phyloP scores from a whole-genome alignment of 345 rosid genomes.

The Murraya koenigii region DNA sequence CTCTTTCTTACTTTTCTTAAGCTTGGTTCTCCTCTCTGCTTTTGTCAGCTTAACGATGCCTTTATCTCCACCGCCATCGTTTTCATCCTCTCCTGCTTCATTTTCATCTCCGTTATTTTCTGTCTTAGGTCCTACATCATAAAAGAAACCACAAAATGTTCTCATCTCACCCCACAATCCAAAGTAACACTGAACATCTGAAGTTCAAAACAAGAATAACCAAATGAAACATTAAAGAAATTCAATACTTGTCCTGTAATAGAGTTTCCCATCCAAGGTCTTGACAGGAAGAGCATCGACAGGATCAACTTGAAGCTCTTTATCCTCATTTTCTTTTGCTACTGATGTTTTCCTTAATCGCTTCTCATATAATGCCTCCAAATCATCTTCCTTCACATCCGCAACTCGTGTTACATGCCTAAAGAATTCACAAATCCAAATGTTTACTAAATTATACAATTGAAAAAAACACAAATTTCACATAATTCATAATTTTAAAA shows the following conservation, averaged over 20 bases:
- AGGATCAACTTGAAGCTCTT: constrained; percentile 46
- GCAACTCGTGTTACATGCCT: constrained; percentile 76
- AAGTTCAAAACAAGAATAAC: background rate
- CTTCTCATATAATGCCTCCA: constrained; percentile 77
- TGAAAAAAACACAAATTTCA: background rate
- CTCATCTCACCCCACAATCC: background rate
- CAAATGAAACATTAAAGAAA: background rate
- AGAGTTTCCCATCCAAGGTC: constrained; percentile 71
- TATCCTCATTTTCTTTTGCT: constrained; percentile 39
- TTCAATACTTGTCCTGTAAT: constrained; percentile 50
- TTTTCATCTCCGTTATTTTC: constrained; percentile 16
- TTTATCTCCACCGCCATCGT: constrained; percentile 32
- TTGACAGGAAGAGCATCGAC: constrained; percentile 89
- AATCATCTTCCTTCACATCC: constrained; percentile 49
- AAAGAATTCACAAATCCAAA: background rate
- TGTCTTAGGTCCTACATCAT: constrained; percentile 36
- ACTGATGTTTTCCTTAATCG: constrained; percentile 42
- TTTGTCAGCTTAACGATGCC: constrained; percentile 49
- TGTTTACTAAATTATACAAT: background rate
- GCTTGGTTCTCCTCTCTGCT: constrained; percentile 77
- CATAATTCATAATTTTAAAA: too few species aligned
- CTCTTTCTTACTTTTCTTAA: constrained; percentile 73
- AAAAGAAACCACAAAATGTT: constrained; percentile 5
- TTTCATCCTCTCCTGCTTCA: constrained; percentile 25
- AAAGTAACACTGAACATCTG: background rate